These are phyloP conservation scores for Solanum virginianum DNA, from an alignment of 257 asterid genomes.

Conservation along the genomic window DNA sequence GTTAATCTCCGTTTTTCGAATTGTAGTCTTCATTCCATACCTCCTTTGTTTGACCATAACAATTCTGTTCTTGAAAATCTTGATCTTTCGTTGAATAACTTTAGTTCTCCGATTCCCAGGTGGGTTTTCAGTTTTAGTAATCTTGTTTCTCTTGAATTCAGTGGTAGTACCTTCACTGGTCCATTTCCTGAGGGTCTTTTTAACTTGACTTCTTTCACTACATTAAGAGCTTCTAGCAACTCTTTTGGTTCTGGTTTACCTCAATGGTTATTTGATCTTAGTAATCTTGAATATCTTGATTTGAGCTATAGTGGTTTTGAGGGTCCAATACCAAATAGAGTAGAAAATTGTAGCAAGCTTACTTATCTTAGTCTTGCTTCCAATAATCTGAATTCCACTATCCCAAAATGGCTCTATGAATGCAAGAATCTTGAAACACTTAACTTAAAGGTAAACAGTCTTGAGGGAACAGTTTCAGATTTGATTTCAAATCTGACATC, in stretches of 20 bases:
- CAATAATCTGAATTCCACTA: slow-evolving; percentile 8
- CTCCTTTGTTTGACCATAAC: background rate
- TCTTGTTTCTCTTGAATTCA: slow-evolving; percentile 11
- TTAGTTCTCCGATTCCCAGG: background rate
- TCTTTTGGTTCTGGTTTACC: slow-evolving; percentile 31
- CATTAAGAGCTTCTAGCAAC: slow-evolving; percentile 25
- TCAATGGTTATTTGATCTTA: slow-evolving; percentile 31
- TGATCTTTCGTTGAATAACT: background rate
- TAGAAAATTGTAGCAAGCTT: background rate
- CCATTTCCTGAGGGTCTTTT: slow-evolving; percentile 32
- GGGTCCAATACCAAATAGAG: slow-evolving; percentile 8
- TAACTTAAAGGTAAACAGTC: background rate
- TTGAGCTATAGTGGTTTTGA: background rate
- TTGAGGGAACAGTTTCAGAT: slow-evolving; percentile 14
- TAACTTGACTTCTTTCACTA: slow-evolving; percentile 18
- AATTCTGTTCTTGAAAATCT: background rate
- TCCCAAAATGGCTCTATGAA: slow-evolving; percentile 24
- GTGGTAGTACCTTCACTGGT: slow-evolving; percentile 29
- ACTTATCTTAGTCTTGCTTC: slow-evolving; percentile 1
- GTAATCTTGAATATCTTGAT: slow-evolving; percentile 8
- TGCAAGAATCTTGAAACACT: slow-evolving; percentile 12
- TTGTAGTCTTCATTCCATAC: background rate
- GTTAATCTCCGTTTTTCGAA: background rate
- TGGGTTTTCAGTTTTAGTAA: background rate
- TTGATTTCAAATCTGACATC: slow-evolving; percentile 14